Percentiles rank a stretch among this genome's conserved stretches.
phyloP scores from a whole-genome alignment of 108 stramenopile species.

The Chaetoceros tenuissimus region DNA sequence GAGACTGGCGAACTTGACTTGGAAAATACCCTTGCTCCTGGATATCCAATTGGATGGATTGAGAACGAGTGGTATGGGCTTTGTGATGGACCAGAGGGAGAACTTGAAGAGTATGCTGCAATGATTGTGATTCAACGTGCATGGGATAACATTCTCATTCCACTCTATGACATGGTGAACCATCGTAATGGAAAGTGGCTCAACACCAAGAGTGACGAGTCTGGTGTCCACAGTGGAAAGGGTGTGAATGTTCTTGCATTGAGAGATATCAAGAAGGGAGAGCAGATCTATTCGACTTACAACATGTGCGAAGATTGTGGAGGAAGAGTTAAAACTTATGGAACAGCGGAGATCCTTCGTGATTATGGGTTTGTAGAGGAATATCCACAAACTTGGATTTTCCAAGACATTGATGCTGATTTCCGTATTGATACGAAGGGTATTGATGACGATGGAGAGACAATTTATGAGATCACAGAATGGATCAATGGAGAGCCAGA shows the following conservation, averaged over 20 bases:
- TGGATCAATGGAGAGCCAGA: constrained; percentile 5
- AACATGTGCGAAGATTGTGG: constrained; percentile 51
- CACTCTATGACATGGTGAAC: constrained; percentile 17
- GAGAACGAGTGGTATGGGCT: constrained; percentile 15
- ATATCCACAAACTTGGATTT: constrained; percentile 66
- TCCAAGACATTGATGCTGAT: constrained; percentile 26
- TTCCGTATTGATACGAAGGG: constrained; percentile 5
- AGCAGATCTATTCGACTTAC: constrained; percentile 27
- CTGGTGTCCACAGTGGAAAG: neutral
- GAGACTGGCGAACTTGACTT: neutral
- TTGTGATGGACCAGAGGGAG: constrained; percentile 25
- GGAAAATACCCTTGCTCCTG: constrained; percentile 3
- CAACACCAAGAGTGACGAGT: constrained; percentile 7
- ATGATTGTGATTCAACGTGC: constrained; percentile 43
- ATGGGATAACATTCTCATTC: constrained; percentile 24
- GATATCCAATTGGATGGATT: constrained; percentile 7
- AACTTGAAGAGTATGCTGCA: constrained; percentile 20
- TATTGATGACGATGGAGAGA: too few relatives aligned
- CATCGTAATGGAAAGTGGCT: constrained; percentile 8
- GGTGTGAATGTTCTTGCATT: neutral
- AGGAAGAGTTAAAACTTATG: constrained; percentile 19
- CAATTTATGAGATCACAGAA: neutral
- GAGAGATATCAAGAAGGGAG: neutral
- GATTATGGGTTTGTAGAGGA: constrained; percentile 78
- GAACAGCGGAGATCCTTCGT: constrained; percentile 52